Evolutionary conservation across 768 basidiomycete species (phyloP), one percentile per base, ranked within the genome.

Genomic region (Pisolithus sp.): DNA sequence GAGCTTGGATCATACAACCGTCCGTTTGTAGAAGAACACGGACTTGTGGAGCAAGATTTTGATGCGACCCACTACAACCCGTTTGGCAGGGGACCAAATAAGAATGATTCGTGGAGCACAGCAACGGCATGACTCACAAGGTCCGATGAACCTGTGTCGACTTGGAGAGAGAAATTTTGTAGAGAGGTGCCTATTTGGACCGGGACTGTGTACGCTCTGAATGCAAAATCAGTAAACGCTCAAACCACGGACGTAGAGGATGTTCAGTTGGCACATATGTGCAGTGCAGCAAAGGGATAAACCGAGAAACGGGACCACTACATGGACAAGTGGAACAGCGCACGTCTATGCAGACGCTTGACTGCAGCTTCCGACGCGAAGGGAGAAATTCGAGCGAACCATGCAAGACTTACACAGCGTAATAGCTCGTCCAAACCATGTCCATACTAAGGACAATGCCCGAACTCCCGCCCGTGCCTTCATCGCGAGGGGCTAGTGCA

Each of bases 111-210:
- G 6, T 47, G 10, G 12, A 37, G n/a, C 9, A 21, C 49, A 34
- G 43, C 38, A 28, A 54, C 48, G n/a, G 30, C 30, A 30, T 8
- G 28, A 71, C 80, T 58, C 52, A 89, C 87, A 23, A 89, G 72
- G 68, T 92, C 89, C 0, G 86, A 86, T 0, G 89, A 90, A 26
- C 89, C 89, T 0, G 85, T 88, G 59, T 92, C 89, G 36, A 91
- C 76, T 61, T 89, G 87, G 2, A 90, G 68, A 6, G 77, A 81
- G 21, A 85, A 67, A 21, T 73, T 75, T 50, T 85, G 76, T 30
- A 61, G 61, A 8, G 62, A 66, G 7, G 64, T 49, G 10, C 88
- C 86, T 21, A 88, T 70, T 18, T 60, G 66, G 5, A 85, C 69
- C 4, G 80, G 73, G n/a, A 87, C 65, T 2, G 82, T 82, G 62